phyloP scores from a whole-genome alignment of 2,329 filamentous ascomycete genomes.

The Sporothrix phasma region DNA sequence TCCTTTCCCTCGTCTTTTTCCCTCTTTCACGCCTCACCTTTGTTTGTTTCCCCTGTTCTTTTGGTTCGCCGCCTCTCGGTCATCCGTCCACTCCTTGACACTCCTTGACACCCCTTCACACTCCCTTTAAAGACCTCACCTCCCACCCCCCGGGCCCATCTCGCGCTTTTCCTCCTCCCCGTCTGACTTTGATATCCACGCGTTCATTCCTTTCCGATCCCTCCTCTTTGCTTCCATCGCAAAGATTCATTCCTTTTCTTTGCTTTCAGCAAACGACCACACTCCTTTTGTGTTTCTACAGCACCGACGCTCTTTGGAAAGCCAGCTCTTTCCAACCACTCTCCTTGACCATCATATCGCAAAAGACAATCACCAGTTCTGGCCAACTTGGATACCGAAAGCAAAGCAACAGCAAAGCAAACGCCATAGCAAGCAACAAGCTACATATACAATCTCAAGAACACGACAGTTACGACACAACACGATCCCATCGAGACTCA shows the following conservation, averaged over 20 bases:
- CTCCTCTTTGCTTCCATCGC: conserved; percentile 3
- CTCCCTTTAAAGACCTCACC: conserved; percentile 13
- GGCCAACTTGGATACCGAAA: conserved; percentile 18
- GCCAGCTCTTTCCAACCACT: conserved; percentile 9
- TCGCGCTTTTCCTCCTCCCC: neutral
- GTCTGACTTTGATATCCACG: neutral
- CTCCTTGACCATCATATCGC: conserved; percentile 10
- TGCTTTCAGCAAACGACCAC: neutral
- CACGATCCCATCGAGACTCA: neutral
- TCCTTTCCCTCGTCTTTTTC: neutral
- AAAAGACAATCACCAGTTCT: conserved; percentile 15
- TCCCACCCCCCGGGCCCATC: neutral
- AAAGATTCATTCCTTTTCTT: conserved; percentile 9
- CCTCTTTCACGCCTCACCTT: neutral
- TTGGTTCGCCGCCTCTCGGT: neutral
- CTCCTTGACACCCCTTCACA: too few species aligned
- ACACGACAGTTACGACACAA: conserved; percentile 4
- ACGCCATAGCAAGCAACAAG: too few species aligned
- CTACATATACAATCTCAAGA: too few species aligned
- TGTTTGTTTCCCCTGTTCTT: neutral
- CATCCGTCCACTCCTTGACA: conserved; percentile 16
- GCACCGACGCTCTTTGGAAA: conserved; percentile 4
- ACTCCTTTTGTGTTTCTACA: neutral
- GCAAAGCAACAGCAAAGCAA: neutral
- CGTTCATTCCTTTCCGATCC: conserved; percentile 2